These are phyloP conservation scores for Metarhizium sp. DNA, from an alignment of 2,329 filamentous ascomycete species.

Conservation along the genomic window DNA sequence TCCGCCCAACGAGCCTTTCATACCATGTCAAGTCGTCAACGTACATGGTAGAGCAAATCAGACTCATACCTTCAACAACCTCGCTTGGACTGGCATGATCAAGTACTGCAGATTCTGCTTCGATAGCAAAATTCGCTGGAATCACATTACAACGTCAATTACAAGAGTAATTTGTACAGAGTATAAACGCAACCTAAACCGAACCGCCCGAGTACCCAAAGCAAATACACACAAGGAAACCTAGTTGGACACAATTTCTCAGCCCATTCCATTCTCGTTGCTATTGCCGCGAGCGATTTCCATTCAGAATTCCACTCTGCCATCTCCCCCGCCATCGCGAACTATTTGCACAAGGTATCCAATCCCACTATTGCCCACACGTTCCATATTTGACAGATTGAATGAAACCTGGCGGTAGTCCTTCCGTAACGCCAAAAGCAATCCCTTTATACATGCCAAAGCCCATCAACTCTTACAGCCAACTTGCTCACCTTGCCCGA, in stretches of 20 bases:
- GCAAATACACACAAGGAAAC: background rate
- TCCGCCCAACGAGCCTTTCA: too few relatives aligned
- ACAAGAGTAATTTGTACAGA: background rate
- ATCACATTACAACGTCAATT: background rate
- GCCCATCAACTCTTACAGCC: background rate
- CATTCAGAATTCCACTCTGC: background rate
- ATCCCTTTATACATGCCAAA: background rate
- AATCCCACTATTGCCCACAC: background rate
- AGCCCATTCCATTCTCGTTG: too few relatives aligned
- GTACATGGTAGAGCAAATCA: too few relatives aligned
- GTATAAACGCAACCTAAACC: background rate
- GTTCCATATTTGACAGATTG: background rate
- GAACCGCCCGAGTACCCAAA: too few relatives aligned
- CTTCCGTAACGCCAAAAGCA: background rate
- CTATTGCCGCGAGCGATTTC: background rate
- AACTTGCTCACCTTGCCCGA: constrained; percentile 13
- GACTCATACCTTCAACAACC: too few relatives aligned
- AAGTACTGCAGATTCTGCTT: too few relatives aligned
- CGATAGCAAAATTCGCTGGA: background rate
- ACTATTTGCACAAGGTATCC: background rate
- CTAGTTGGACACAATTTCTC: background rate
- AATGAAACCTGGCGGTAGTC: background rate
- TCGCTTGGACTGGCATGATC: too few relatives aligned
- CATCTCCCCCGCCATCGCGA: background rate
- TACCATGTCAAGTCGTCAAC: too few relatives aligned